Base-by-base conservation (phyloP, 441 rosid genomes). In the Bruguiera hainesii region DNA sequence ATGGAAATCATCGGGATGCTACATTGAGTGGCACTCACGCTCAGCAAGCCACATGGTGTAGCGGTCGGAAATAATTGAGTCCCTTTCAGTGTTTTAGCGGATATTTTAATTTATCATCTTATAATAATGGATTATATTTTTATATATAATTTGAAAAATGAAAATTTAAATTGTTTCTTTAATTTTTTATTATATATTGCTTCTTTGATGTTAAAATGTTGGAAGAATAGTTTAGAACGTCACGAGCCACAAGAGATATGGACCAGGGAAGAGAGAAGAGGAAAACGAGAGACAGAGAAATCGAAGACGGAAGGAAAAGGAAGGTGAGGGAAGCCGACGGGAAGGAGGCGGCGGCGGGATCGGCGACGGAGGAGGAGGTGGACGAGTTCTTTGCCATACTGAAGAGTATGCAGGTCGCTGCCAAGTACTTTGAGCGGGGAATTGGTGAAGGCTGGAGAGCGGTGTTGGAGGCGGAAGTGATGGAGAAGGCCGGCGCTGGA, bases 381-480 rank as follows among this genome's bases (percentile, higher is more conserved):
- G 84, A 77, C 67, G 84, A 75, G 49, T 74, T 80, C 71, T 80
- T 69, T 37, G 79, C 79, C 1, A 80, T 80, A 53, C 66, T 80
- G 19, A 53, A 73, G 56, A 53, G 79, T 56, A 70, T 77, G 69
- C 77, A 69, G 56, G 72, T 53, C 3, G 77, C 77, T 8, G 69
- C 60, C 21, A 67, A 67, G 77, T 66, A 73, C 29, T 77, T 77
- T 30, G 80, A 71, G 69, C 62, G 59, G 39, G 73, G 56, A 57
- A 42, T 55, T 2, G 39, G 52, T 15, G 66, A 65, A 33, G 59
- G 71, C 13, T 64, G 75, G 77, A 62, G 66, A 29, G 72, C 71
- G 5, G 69, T 70, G 8, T 33, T 69, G 29, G 70, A 63, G 48
- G 71, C 65, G 0, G 72, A 62, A 20, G 74, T 18, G 1, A 58